A percentile compares a stretch with the other conserved stretches of the same genome.
Evolutionary conservation across 257 asterid genomes (phyloP).

Genomic region (Leptodermis oblonga): DNA sequence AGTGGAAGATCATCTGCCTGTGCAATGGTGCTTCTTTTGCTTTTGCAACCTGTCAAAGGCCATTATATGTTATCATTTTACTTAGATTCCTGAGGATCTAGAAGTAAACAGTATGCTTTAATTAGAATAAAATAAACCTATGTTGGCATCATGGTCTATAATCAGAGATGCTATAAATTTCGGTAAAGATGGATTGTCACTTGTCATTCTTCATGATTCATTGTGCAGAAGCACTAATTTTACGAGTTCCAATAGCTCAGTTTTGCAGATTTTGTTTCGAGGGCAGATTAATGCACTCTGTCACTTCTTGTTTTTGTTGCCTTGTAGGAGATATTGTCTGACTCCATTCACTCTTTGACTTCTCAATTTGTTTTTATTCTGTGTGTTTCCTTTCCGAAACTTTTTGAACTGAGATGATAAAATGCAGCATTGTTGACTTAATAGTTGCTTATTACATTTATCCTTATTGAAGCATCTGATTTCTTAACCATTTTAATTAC

Average conservation of each 20-base stretch:
- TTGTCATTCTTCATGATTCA: neutral
- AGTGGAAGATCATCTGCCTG: neutral
- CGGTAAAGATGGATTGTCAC: neutral
- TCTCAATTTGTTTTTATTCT: neutral
- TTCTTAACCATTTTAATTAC: neutral
- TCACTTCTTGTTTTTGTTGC: no score
- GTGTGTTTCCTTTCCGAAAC: neutral
- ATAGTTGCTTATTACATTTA: neutral
- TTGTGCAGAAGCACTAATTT: neutral
- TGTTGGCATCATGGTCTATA: neutral
- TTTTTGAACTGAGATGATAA: neutral
- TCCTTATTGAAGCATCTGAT: neutral
- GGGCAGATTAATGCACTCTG: no score
- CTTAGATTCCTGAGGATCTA: neutral
- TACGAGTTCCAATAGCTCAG: neutral
- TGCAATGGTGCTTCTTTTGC: neutral
- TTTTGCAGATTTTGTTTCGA: neutral
- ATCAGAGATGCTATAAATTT: neutral
- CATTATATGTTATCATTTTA: neutral
- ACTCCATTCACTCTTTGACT: neutral
- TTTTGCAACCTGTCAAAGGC: neutral
- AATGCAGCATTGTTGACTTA: neutral
- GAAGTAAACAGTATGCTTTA: neutral
- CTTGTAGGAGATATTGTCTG: neutral
- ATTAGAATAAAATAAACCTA: neutral